Evolutionary conservation across 306 rosid species (phyloP).

Genomic region (Pueraria montana): DNA sequence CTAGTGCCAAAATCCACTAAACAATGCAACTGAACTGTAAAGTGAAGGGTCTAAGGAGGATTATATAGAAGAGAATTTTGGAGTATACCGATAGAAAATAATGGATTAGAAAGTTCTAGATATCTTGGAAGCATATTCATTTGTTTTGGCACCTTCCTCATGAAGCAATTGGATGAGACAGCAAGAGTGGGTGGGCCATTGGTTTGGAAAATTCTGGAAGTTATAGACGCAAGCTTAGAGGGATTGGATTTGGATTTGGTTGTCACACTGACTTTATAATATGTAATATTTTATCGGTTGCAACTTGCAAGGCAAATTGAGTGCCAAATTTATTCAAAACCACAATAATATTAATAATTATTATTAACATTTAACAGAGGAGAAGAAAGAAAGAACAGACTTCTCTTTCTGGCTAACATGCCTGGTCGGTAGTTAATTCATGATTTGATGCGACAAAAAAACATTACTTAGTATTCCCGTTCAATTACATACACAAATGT

Average conservation of each 20-base stretch:
- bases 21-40: neutral
- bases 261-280: neutral
- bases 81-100: neutral
- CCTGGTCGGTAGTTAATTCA: neutral
- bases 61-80: slow-evolving; percentile 30
- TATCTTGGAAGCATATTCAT: slow-evolving; percentile 18
- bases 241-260: slow-evolving; percentile 15
- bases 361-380: neutral
- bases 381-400: neutral
- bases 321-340: neutral
- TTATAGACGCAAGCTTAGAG: neutral
- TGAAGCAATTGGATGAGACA: slow-evolving; percentile 17
- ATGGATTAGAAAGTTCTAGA: slow-evolving; percentile 56
- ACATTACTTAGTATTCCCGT: neutral
- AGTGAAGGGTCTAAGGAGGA: neutral
- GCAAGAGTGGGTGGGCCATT: slow-evolving; percentile 22
- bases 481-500: neutral
- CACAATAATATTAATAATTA: neutral
- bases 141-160: slow-evolving; percentile 20
- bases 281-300: slow-evolving; percentile 19
- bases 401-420: neutral
- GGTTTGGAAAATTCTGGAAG: slow-evolving; percentile 68
- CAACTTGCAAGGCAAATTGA: neutral
- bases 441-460: neutral
- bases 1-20: neutral